Conservation (phyloP, 495 filamentous ascomycete species). For the Xylaria bambusicola region DNA sequence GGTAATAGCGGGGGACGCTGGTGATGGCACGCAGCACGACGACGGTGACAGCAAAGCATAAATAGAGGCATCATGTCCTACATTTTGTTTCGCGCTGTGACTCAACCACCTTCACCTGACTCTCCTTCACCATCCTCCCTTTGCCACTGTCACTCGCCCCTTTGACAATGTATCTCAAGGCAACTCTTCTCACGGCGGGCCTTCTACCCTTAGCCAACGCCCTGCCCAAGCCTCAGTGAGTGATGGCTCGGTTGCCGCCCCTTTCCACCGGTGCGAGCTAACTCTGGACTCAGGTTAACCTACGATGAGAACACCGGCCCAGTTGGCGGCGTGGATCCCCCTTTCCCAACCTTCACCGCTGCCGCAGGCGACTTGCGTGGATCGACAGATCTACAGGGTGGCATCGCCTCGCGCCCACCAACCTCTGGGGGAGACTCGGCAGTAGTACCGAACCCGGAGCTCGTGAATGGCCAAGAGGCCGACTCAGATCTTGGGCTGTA, state of each 20-base stretch:
- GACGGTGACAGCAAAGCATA: conserved; percentile 1
- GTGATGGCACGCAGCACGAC: background rate
- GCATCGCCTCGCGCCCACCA: conserved; percentile 37
- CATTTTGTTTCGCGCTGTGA: background rate
- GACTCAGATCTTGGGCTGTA: conserved; percentile 59
- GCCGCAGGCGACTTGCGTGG: conserved; percentile 38
- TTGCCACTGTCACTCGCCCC: background rate
- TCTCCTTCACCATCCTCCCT: background rate
- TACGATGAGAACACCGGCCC: conserved; percentile 40
- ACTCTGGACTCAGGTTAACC: conserved; percentile 23
- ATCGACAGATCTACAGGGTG: conserved; percentile 38
- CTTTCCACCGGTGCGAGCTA: background rate
- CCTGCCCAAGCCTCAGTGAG: conserved; percentile 33
- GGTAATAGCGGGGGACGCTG: background rate
- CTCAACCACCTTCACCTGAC: background rate
- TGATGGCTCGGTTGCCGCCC: background rate
- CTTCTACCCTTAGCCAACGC: conserved; percentile 23
- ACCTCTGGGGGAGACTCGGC: conserved; percentile 37
- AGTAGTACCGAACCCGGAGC: conserved; percentile 34
- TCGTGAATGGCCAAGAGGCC: conserved; percentile 55
- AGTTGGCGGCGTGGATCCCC: conserved; percentile 39
- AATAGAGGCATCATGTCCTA: background rate
- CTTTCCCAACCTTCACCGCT: conserved; percentile 35
- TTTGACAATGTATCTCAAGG: conserved; percentile 26
- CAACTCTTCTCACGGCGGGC: conserved; percentile 21